Evolutionary conservation across 2,329 filamentous ascomycete species (phyloP).

Genomic region (Xylaria sp.): DNA sequence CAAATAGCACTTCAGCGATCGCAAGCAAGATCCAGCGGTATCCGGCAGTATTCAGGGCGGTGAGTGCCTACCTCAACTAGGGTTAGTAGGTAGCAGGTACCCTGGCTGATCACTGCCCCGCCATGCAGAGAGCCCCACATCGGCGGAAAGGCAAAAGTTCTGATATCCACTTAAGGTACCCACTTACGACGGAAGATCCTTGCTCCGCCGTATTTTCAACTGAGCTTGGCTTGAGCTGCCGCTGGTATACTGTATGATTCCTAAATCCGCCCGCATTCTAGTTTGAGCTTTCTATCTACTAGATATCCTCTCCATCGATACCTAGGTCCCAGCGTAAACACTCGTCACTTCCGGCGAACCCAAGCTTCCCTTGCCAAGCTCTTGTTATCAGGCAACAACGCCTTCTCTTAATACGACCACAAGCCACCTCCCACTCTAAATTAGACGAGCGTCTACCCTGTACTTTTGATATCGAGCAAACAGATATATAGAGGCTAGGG

Average conservation of each 20-base stretch:
- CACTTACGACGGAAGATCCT: slow-evolving; percentile 37
- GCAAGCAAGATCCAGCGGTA: slow-evolving; percentile 14
- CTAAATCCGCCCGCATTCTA: background rate
- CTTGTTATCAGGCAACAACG: background rate
- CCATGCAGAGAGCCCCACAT: background rate
- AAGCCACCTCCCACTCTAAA: background rate
- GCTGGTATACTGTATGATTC: background rate
- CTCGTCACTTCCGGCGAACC: background rate
- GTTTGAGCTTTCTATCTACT: background rate
- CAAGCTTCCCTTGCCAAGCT: background rate
- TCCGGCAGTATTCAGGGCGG: slow-evolving; percentile 37
- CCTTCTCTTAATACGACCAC: background rate
- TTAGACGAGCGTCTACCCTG: background rate
- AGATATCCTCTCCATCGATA: background rate
- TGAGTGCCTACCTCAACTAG: background rate
- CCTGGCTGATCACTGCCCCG: background rate
- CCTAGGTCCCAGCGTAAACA: background rate
- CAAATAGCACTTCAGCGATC: background rate
- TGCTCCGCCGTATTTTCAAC: slow-evolving; percentile 34
- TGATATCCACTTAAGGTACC: slow-evolving; percentile 7
- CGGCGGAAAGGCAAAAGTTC: slow-evolving; percentile 7
- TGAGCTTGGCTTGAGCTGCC: background rate
- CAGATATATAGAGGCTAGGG: background rate
- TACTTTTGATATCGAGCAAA: slow-evolving; percentile 2
- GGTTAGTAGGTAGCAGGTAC: too few species aligned